Percentiles rank a stretch among this genome's conserved stretches.
phyloP scores from a whole-genome alignment of 805 yeast genomes.

The Ogataea kodamae region DNA sequence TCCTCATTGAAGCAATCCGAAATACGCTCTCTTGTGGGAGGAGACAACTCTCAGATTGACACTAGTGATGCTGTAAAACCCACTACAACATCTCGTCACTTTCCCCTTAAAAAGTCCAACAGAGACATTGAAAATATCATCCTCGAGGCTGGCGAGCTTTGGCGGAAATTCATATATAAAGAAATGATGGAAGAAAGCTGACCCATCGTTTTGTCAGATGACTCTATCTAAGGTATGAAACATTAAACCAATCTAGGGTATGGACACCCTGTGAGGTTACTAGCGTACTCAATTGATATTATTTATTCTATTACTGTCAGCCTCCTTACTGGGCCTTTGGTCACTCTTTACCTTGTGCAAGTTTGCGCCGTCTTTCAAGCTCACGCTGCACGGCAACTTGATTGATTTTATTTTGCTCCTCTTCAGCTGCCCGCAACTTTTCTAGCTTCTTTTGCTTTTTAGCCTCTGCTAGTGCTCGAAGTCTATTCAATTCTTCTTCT shows the following conservation, averaged over 20 bases:
- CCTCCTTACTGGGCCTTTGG: too few relatives aligned
- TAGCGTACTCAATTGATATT: conserved; percentile 4
- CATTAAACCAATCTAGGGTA: too few relatives aligned
- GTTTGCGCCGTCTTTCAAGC: conserved; percentile 26
- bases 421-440: conserved; percentile 18
- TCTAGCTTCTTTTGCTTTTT: conserved; percentile 24
- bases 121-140: conserved; percentile 70
- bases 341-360: conserved; percentile 9
- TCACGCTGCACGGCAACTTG: conserved; percentile 31
- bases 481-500: conserved; percentile 29
- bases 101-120: conserved; percentile 25
- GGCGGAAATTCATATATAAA: conserved; percentile 78
- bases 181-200: conserved; percentile 47
- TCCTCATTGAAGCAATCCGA: conserved; percentile 41
- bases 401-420: conserved; percentile 19
- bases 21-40: conserved; percentile 27
- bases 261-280: too few relatives aligned
- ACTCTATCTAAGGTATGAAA: too few relatives aligned
- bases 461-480: conserved; percentile 29
- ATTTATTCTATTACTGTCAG: too few relatives aligned
- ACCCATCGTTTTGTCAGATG: too few relatives aligned
- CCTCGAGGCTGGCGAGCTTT: conserved; percentile 77
- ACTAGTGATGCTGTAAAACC: conserved; percentile 7
- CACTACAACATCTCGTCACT: conserved; percentile 7
- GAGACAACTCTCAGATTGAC: conserved; percentile 9